Percentiles rank a stretch among this genome's conserved stretches.
phyloP scores from a whole-genome alignment of 768 basidiomycete genomes.

The Mycena pura region DNA sequence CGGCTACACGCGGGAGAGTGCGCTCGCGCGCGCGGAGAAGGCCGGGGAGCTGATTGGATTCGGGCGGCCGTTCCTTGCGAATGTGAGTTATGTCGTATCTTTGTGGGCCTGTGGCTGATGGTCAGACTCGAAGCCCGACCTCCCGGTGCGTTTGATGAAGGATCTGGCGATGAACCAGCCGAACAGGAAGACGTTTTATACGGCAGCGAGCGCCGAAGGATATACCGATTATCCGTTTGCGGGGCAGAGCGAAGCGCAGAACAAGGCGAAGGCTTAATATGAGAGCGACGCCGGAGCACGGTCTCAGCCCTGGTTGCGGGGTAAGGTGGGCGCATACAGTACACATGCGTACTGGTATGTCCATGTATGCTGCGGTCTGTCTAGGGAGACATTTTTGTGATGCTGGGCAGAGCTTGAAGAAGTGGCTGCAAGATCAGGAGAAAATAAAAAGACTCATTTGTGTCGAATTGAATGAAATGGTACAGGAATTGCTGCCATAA shows the following conservation, averaged over 20 bases:
- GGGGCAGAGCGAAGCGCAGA: not conserved
- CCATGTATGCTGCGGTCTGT: too few relatives aligned
- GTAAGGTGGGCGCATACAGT: too few relatives aligned
- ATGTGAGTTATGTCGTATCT: slow-evolving; percentile 31
- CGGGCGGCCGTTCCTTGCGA: slow-evolving; percentile 44
- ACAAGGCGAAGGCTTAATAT: not conserved
- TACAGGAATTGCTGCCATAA: not conserved
- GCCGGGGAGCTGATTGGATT: slow-evolving; percentile 37
- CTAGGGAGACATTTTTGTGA: too few relatives aligned
- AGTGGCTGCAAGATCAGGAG: too few relatives aligned
- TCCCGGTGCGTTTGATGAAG: slow-evolving; percentile 43
- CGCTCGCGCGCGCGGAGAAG: slow-evolving; percentile 36
- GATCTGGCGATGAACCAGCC: slow-evolving; percentile 41
- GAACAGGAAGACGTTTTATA: slow-evolving; percentile 49
- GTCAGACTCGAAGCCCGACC: slow-evolving; percentile 46
- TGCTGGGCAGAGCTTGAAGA: too few relatives aligned
- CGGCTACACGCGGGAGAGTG: slow-evolving; percentile 38
- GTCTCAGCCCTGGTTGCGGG: too few relatives aligned
- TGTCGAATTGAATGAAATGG: too few relatives aligned
- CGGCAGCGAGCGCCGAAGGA: slow-evolving; percentile 31
- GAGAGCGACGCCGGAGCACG: too few relatives aligned
- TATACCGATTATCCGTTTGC: slow-evolving; percentile 36
- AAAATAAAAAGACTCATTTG: too few relatives aligned
- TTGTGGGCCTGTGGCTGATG: not conserved
- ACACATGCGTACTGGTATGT: too few relatives aligned